Evolutionary conservation across 1,284 basidiomycete species (phyloP), one percentile per base, ranked within the genome.

Genomic region (Cryptococcus deneoformans): DNA sequence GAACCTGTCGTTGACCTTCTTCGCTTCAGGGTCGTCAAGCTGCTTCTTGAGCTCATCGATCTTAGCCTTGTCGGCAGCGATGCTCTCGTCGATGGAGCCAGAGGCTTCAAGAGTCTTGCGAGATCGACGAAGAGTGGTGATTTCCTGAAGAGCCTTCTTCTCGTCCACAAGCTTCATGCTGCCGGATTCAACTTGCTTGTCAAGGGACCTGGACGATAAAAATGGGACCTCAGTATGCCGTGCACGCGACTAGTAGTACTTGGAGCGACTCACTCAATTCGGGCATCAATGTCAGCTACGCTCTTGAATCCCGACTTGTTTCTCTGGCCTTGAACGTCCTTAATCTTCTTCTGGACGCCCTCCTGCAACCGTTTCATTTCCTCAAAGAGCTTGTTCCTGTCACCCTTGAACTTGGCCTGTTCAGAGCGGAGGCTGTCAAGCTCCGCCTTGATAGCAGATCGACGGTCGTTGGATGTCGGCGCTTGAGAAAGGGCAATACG

Each of bases 131-230:
- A 83, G 80, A 50, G 83, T 82, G 62, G 82, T 84, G 67, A 99
- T 96, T 71, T 99, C 95, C 66, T 86, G 84, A 20, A 99, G 82
- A 5, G 94, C 91, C 64, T 91, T 87, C 79, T 97, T 98, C 80
- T 99, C 96, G 56, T 97, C 95, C 42, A 89, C 93, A 56, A 99
- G 83, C 77, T 93, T 97, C 84, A 99, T 83, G 62, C 75, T 85
- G 24, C 95, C 96, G 8, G 90, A 89, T 72, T 98, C 95, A 59
- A 99, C 87, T 73, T 93, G 89, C 68, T 84, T 87, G 61, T 94
- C 90, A 68, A 93, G 82, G 63, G 86, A 82, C 67, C 90, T 94
- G 53, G 16, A 11, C 24, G 10, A 12, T 40, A 20, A 14, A 11
- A 10, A 35, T 48, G 20, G 34, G 46, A 29, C 24, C 24, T 39